These are phyloP conservation scores for Pugionium cornutum DNA, from an alignment of 345 rosid genomes.

Conservation along the genomic window DNA sequence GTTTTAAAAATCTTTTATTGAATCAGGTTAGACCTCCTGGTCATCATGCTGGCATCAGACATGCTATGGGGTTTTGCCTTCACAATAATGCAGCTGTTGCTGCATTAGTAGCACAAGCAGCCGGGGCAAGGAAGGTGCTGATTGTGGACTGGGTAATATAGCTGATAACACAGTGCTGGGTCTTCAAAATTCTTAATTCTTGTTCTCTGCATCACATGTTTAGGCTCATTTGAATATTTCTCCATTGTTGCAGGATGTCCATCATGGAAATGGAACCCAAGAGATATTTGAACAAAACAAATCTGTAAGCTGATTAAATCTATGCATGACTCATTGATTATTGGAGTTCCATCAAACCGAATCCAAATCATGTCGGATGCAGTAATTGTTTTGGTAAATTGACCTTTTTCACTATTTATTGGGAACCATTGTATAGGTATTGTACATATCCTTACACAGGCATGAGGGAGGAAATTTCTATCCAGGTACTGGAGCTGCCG, in stretches of 20 bases:
- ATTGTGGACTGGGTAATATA: conserved; percentile 90
- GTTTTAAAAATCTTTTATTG: conserved; percentile 14
- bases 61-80: conserved; percentile 98
- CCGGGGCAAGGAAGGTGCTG: conserved; percentile 90
- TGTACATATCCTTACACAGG: conserved; percentile 89
- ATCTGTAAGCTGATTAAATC: conserved; percentile 60
- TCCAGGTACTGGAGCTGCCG: conserved; percentile 90
- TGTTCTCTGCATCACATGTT: neutral
- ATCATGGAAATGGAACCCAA: conserved; percentile 99
- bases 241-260: conserved; percentile 77
- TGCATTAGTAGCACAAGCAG: conserved; percentile 85
- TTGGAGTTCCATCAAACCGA: neutral
- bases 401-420: conserved; percentile 1
- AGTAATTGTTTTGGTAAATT: conserved; percentile 11
- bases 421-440: conserved; percentile 52
- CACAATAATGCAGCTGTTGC: conserved; percentile 99
- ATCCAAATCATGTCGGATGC: conserved; percentile 17
- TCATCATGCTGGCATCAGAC: conserved; percentile 93
- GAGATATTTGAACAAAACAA: conserved; percentile 85
- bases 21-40: conserved; percentile 96
- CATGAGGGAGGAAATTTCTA: conserved; percentile 90
- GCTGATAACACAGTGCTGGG: conserved; percentile 34
- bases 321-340: neutral
- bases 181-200: conserved; percentile 1
- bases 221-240: conserved; percentile 5